phyloP scores from a whole-genome alignment of 1,284 basidiomycete species.

The Coniferiporia weirii region DNA sequence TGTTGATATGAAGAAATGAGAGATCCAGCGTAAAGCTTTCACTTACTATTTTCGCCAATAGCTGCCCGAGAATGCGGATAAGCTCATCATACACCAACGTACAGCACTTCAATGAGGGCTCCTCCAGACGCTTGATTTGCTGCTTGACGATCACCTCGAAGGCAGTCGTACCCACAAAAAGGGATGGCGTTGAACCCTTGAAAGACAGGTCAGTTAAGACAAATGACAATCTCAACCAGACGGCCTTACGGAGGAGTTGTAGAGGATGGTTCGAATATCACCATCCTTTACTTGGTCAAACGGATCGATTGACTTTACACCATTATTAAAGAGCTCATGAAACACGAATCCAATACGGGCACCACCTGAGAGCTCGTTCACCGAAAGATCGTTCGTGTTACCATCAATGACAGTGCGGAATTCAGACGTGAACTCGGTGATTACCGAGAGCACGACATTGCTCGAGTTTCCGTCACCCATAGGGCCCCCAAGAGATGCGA shows the following conservation, averaged over 20 bases:
- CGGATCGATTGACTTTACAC: constrained; percentile 92
- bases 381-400: constrained; percentile 89
- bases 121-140: constrained; percentile 95
- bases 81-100: constrained; percentile 95
- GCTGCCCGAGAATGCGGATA: constrained; percentile 89
- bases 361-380: constrained; percentile 95
- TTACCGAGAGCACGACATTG: constrained; percentile 89
- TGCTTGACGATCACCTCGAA: constrained; percentile 99
- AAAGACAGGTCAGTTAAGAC: not conserved
- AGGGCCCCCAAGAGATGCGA: constrained; percentile 81
- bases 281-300: constrained; percentile 99
- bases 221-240: not conserved
- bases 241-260: constrained; percentile 85
- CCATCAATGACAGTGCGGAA: constrained; percentile 97
- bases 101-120: constrained; percentile 90
- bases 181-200: constrained; percentile 89
- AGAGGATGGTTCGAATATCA: constrained; percentile 92
- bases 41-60: constrained; percentile 84
- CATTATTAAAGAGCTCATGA: constrained; percentile 97
- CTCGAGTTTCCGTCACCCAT: constrained; percentile 82
- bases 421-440: constrained; percentile 96
- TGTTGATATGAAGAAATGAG: not conserved
- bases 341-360: constrained; percentile 98
- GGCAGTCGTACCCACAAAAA: constrained; percentile 94
- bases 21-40: not conserved